These are phyloP conservation scores for Erodium maritimum DNA, from an alignment of 345 rosid species.

Conservation along the genomic window DNA sequence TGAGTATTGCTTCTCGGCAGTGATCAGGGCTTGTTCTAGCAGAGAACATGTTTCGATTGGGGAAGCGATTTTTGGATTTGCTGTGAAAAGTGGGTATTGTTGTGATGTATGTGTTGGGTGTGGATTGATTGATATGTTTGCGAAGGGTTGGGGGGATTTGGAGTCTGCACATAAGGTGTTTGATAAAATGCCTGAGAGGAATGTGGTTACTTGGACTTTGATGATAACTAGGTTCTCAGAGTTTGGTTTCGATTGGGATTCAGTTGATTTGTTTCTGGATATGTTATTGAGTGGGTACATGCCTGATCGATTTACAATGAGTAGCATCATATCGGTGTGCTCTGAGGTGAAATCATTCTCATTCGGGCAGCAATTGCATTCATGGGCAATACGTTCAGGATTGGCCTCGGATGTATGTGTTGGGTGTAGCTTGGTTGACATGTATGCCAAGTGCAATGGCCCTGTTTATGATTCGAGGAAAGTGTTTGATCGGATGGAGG, in stretches of 20 bases:
- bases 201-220: slow-evolving; percentile 60
- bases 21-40: slow-evolving; percentile 46
- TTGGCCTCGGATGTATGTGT: slow-evolving; percentile 41
- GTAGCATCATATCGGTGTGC: slow-evolving; percentile 46
- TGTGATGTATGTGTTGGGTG: slow-evolving; percentile 55
- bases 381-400: slow-evolving; percentile 39
- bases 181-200: slow-evolving; percentile 43
- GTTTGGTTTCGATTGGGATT: slow-evolving; percentile 34
- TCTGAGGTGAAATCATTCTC: slow-evolving; percentile 29
- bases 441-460: slow-evolving; percentile 63
- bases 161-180: slow-evolving; percentile 46
- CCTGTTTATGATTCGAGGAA: slow-evolving; percentile 41
- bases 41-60: slow-evolving; percentile 20
- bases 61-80: slow-evolving; percentile 36
- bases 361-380: slow-evolving; percentile 52
- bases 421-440: slow-evolving; percentile 62
- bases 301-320: slow-evolving; percentile 43
- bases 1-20: slow-evolving; percentile 56
- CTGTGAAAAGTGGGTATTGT: slow-evolving; percentile 39
- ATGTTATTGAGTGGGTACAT: slow-evolving; percentile 39
- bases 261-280: slow-evolving; percentile 33
- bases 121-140: slow-evolving; percentile 55
- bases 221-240: slow-evolving; percentile 48
- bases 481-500: slow-evolving; percentile 53
- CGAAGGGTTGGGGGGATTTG: slow-evolving; percentile 31